Evolutionary conservation across 1,139 yeast genomes (phyloP), one percentile per base, ranked within the genome.

Genomic region (Groenewaldozyma sp.): DNA sequence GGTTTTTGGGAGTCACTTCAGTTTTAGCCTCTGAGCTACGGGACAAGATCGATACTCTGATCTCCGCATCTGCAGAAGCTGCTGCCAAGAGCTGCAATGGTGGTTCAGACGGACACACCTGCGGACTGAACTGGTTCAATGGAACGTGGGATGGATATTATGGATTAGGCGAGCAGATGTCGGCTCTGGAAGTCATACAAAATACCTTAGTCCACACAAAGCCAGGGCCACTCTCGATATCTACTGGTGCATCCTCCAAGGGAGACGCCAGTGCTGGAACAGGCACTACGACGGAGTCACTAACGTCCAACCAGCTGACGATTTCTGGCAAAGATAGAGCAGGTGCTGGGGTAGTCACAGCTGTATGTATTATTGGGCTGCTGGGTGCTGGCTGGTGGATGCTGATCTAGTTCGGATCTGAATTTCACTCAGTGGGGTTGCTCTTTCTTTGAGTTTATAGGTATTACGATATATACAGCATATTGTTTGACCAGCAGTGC

Each of bases 161-260:
- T 52, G 97, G 97, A n/a, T 70, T 88, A 31, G 97, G 97, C 47
- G 96, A 88, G 62, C 95, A 88, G 60, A 83, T 88, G 82, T 62
- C 77, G 36, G 94, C 96, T 0, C 66, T 87, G 43, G 96, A 87
- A 58, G 76, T 75, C 3, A 72, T 87, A 55, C 82, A 78, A 49
- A 78, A 73, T 49, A 67, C 81, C 40, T 65, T 77, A 55, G 74
- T 74, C 18, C 60, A 68, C 39, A 63, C 71, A 71, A 18, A 71
- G 76, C 44, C 87, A 82, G 62, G 60, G 0, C 74, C 75, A 4
- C 61, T 55, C 38, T 65, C 71, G 3, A 59, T 61, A 26, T 32
- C 43, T 6, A 65, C 68, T 11, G 83, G 82, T 42, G 82, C 80
- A 24, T 53, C 74, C 4, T 68, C 77, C 1, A 47, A 48, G 21